Conservation (phyloP, 129 eudicot genomes). For the Flaveria linearis region DNA sequence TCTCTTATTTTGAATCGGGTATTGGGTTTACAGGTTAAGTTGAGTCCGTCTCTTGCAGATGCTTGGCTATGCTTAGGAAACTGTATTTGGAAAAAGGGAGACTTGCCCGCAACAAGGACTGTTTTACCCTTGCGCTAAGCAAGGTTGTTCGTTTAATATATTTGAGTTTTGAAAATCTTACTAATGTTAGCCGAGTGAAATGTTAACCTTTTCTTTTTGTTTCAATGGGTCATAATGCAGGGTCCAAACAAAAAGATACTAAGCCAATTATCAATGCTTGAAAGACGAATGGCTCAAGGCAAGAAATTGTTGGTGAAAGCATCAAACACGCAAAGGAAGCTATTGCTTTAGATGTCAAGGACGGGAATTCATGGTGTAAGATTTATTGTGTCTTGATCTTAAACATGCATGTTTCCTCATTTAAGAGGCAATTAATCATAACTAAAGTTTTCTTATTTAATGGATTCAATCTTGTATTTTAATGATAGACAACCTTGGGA, state of each 20-base stretch:
- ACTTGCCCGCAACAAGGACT: constrained; percentile 71
- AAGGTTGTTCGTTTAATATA: constrained; percentile 52
- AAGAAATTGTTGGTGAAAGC: constrained; percentile 76
- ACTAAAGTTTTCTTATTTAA: background rate
- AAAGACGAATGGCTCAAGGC: constrained; percentile 96
- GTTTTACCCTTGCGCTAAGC: constrained; percentile 73
- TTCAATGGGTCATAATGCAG: constrained; percentile 42
- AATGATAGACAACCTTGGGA: constrained; percentile 85
- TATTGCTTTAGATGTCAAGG: constrained; percentile 82
- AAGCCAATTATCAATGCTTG: constrained; percentile 96
- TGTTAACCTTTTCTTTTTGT: constrained; percentile 3
- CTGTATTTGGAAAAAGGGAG: constrained; percentile 98
- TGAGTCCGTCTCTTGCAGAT: constrained; percentile 92
- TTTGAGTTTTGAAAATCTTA: background rate
- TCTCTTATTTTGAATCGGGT: constrained; percentile 19
- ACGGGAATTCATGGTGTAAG: constrained; percentile 99
- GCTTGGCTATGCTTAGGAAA: constrained; percentile 95
- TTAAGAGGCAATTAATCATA: background rate
- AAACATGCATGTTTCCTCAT: background rate
- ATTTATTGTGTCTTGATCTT: background rate
- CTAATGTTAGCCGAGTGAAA: constrained; percentile 3
- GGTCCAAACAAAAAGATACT: constrained; percentile 86
- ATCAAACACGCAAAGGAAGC: constrained; percentile 95
- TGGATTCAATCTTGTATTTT: constrained; percentile 28
- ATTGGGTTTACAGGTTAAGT: constrained; percentile 62